Conservation (phyloP, 1,139 yeast species). For the Yamadazyma triangularis region DNA sequence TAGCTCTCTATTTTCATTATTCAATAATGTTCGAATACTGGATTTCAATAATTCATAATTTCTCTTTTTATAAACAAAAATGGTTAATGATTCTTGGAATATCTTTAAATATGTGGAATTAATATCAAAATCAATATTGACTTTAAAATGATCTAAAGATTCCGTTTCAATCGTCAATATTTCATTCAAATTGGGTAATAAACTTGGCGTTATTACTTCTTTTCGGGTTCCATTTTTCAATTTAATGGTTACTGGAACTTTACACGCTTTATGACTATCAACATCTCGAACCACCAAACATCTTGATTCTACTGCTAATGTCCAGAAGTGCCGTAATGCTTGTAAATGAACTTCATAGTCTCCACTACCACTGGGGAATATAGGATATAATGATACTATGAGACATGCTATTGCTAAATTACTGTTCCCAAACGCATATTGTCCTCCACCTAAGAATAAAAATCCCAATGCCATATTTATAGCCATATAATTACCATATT, state of each 20-base stretch:
- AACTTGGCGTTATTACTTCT: constrained; percentile 52
- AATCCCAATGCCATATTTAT: constrained; percentile 83
- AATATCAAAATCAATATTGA: constrained; percentile 35
- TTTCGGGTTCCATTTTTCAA: constrained; percentile 33
- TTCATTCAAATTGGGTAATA: constrained; percentile 57
- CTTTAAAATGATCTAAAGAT: constrained; percentile 42
- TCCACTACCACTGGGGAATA: constrained; percentile 49
- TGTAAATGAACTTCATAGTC: constrained; percentile 66
- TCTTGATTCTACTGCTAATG: constrained; percentile 74
- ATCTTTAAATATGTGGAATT: constrained; percentile 35
- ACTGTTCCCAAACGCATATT: constrained; percentile 67
- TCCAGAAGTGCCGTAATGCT: constrained; percentile 91
- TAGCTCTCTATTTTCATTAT: constrained; percentile 26
- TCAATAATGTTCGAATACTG: constrained; percentile 31
- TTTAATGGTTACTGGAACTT: constrained; percentile 47
- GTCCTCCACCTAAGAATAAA: constrained; percentile 89
- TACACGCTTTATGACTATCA: constrained; percentile 48
- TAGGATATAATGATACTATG: constrained; percentile 70
- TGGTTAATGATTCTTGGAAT: constrained; percentile 42
- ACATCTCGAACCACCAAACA: constrained; percentile 76
- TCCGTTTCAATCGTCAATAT: constrained; percentile 41
- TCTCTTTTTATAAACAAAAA: constrained; percentile 47
- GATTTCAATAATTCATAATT: constrained; percentile 39
- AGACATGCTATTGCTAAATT: constrained; percentile 71
- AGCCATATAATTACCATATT: constrained; percentile 75